Conservation (phyloP, 768 basidiomycete genomes). For the Tricholoma furcatifolium region DNA sequence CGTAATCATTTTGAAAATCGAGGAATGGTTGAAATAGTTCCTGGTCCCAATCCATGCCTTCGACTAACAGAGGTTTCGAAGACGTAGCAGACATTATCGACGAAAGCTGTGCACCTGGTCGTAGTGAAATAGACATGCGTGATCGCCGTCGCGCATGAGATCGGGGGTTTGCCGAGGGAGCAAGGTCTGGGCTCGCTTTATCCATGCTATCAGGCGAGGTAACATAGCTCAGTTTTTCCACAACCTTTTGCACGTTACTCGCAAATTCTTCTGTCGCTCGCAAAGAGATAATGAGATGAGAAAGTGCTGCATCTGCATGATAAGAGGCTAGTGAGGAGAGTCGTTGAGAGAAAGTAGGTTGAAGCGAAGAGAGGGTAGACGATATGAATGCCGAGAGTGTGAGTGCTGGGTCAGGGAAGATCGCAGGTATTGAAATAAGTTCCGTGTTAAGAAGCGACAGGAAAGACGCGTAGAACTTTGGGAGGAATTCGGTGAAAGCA, state of each 20-base stretch:
- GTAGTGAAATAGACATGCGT: slow-evolving; percentile 66
- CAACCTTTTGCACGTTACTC: slow-evolving; percentile 63
- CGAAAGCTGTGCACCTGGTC: slow-evolving; percentile 37
- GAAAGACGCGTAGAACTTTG: slow-evolving; percentile 73
- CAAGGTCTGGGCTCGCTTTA: slow-evolving; percentile 18
- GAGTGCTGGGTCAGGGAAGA: slow-evolving; percentile 82
- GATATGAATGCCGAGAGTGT: slow-evolving; percentile 83
- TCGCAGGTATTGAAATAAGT: slow-evolving; percentile 68
- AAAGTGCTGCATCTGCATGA: slow-evolving; percentile 61
- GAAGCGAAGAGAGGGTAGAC: slow-evolving; percentile 73
- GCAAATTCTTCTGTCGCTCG: slow-evolving; percentile 85
- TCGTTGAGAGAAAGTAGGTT: slow-evolving; percentile 80
- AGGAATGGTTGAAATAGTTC: slow-evolving; percentile 93
- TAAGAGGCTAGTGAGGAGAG: slow-evolving; percentile 68
- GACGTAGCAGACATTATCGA: slow-evolving; percentile 19
- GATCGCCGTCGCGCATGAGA: slow-evolving; percentile 51
- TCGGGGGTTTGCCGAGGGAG: slow-evolving; percentile 9
- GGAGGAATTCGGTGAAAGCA: slow-evolving; percentile 65
- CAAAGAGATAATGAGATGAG: slow-evolving; percentile 69
- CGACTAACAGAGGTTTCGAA: slow-evolving; percentile 24
- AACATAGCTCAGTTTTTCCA: slow-evolving; percentile 64
- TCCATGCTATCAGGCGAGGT: slow-evolving; percentile 20
- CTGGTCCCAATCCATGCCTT: slow-evolving; percentile 79
- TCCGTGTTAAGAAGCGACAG: slow-evolving; percentile 67
- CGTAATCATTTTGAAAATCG: slow-evolving; percentile 86